These are phyloP conservation scores for Nigrospora sphaerica DNA, from an alignment of 2,329 filamentous ascomycete genomes.

Conservation along the genomic window DNA sequence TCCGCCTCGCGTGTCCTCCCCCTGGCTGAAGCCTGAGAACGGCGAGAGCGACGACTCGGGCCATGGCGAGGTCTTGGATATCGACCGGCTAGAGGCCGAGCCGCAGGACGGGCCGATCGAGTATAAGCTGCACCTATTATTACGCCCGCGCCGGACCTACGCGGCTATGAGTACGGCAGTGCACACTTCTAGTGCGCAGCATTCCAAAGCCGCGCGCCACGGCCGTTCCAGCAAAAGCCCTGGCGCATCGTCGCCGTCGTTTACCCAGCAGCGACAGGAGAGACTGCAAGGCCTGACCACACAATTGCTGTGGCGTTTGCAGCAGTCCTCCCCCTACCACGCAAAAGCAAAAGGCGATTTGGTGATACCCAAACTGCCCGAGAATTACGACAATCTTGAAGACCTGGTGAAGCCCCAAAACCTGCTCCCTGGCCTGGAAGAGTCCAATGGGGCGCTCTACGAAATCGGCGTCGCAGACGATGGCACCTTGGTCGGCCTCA, in stretches of 20 bases:
- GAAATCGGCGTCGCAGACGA: slow-evolving; percentile 96
- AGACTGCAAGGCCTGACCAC: slow-evolving; percentile 88
- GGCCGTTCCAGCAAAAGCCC: slow-evolving; percentile 18
- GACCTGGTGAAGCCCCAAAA: slow-evolving; percentile 43
- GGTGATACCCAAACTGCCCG: slow-evolving; percentile 68
- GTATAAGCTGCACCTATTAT: slow-evolving; percentile 88
- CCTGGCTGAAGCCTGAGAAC: slow-evolving; percentile 65
- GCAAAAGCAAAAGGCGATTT: slow-evolving; percentile 69
- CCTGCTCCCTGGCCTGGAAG: slow-evolving; percentile 74
- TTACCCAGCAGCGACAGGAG: slow-evolving; percentile 69
- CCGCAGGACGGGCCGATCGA: slow-evolving; percentile 92
- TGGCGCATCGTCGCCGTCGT: slow-evolving; percentile 24
- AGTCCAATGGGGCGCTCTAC: slow-evolving; percentile 87
- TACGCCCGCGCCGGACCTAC: slow-evolving; percentile 72
- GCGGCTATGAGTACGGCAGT: slow-evolving; percentile 58
- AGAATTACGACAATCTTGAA: slow-evolving; percentile 44
- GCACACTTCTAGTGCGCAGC: slow-evolving; percentile 11
- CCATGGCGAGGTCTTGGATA: slow-evolving; percentile 25
- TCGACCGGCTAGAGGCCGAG: slow-evolving; percentile 72
- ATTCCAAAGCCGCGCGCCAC: slow-evolving; percentile 17
- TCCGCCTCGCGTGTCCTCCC: slow-evolving; percentile 80
- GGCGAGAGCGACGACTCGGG: slow-evolving; percentile 19
- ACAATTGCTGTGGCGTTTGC: slow-evolving; percentile 87
- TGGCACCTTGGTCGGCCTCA: slow-evolving; percentile 81
- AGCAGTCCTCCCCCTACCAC: slow-evolving; percentile 91